Evolutionary conservation across 176 grass and related monocot genomes (phyloP).

Genomic region (Neostapfia colusana): DNA sequence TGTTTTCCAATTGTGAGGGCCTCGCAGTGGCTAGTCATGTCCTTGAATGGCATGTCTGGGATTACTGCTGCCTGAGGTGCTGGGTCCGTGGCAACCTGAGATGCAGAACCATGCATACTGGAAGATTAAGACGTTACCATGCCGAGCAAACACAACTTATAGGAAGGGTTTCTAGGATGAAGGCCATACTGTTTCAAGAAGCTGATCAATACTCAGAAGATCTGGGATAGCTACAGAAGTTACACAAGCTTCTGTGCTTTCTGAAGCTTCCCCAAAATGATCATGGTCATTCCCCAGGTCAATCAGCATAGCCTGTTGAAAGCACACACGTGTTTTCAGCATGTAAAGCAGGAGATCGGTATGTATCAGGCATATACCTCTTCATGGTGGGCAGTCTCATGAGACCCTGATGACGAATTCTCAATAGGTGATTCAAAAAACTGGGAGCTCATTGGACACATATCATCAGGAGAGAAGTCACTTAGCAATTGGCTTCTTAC

Average conservation of each 20-base stretch:
- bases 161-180: neutral
- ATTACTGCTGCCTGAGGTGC: slow-evolving; percentile 36
- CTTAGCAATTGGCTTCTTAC: slow-evolving; percentile 75
- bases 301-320: slow-evolving; percentile 55
- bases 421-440: slow-evolving; percentile 56
- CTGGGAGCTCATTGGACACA: slow-evolving; percentile 71
- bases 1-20: slow-evolving; percentile 84
- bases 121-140: slow-evolving; percentile 11
- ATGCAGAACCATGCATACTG: slow-evolving; percentile 8
- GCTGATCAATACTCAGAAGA: slow-evolving; percentile 83
- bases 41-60: slow-evolving; percentile 65
- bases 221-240: slow-evolving; percentile 44
- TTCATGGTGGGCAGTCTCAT: slow-evolving; percentile 51
- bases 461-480: slow-evolving; percentile 91
- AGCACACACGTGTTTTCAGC: slow-evolving; percentile 35
- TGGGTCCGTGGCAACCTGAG: slow-evolving; percentile 52
- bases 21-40: slow-evolving; percentile 74
- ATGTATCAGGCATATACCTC: slow-evolving; percentile 41
- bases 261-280: slow-evolving; percentile 73
- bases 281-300: slow-evolving; percentile 62
- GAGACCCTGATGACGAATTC: slow-evolving; percentile 42
- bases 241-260: slow-evolving; percentile 50
- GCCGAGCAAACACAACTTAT: neutral
- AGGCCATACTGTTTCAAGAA: slow-evolving; percentile 81
- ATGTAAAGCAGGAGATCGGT: slow-evolving; percentile 20